Evolutionary conservation across 495 filamentous ascomycete species (phyloP).

Genomic region (Penicillium lividum): DNA sequence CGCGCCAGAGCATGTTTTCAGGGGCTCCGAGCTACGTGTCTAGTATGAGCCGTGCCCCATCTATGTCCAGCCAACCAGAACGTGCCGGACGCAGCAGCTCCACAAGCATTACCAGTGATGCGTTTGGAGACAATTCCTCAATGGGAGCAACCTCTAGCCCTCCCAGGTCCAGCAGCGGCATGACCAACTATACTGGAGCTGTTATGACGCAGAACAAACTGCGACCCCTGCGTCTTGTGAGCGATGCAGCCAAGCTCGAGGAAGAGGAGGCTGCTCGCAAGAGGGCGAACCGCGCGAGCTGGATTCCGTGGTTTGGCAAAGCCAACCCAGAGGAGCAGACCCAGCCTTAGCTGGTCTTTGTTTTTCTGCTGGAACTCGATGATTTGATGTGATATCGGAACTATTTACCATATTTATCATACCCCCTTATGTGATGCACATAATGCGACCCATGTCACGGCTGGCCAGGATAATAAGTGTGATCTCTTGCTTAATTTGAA

Average conservation of each 20-base stretch:
- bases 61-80: slow-evolving; percentile 48
- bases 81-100: slow-evolving; percentile 52
- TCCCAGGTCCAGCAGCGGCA: slow-evolving; percentile 55
- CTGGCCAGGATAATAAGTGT: slow-evolving; percentile 18
- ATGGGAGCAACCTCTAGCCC: slow-evolving; percentile 54
- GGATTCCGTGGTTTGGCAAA: slow-evolving; percentile 61
- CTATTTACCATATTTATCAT: slow-evolving; percentile 29
- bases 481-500: slow-evolving; percentile 21
- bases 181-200: slow-evolving; percentile 55
- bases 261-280: slow-evolving; percentile 54
- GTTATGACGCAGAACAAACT: slow-evolving; percentile 76
- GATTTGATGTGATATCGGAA: slow-evolving; percentile 31
- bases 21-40: slow-evolving; percentile 42
- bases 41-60: slow-evolving; percentile 48
- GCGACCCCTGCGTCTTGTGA: slow-evolving; percentile 80
- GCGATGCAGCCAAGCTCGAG: slow-evolving; percentile 42
- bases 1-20: slow-evolving; percentile 49
- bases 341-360: slow-evolving; percentile 11
- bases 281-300: slow-evolving; percentile 61
- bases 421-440: slow-evolving; percentile 34
- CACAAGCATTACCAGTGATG: slow-evolving; percentile 61
- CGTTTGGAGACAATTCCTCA: slow-evolving; percentile 53
- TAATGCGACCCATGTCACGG: slow-evolving; percentile 28
- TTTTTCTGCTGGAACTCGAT: slow-evolving; percentile 18
- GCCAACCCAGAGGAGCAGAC: slow-evolving; percentile 26